These are phyloP conservation scores for Austroboletus novae-zelandiae DNA, from an alignment of 1,284 basidiomycete species.

Conservation along the genomic window DNA sequence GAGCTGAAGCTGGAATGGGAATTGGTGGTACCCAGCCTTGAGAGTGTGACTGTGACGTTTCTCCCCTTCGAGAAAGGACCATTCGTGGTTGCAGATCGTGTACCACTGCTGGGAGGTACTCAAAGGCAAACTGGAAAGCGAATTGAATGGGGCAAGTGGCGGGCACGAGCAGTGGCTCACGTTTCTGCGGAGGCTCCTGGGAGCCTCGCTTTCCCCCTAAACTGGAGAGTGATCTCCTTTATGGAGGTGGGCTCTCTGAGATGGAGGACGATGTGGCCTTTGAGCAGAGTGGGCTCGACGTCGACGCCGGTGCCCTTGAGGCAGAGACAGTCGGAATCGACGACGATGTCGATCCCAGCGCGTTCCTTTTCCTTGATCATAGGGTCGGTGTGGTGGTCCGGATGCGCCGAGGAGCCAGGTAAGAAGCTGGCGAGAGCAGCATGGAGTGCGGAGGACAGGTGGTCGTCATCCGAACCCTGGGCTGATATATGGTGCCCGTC, in stretches of 20 bases:
- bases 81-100: conserved; percentile 76
- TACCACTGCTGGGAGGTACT: conserved; percentile 57
- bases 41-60: conserved; percentile 80
- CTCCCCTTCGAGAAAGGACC: conserved; percentile 84
- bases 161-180: conserved; percentile 42
- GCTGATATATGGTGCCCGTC: conserved; percentile 22
- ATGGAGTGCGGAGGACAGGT: conserved; percentile 28
- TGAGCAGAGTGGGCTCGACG: conserved; percentile 74
- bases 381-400: conserved; percentile 32
- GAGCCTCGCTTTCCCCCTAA: conserved; percentile 79
- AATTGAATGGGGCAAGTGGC: too few species aligned
- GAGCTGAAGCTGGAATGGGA: conserved; percentile 84
- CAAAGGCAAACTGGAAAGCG: conserved; percentile 36
- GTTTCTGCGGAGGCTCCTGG: conserved; percentile 60
- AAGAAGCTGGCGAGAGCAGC: conserved; percentile 24
- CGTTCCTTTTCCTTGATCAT: conserved; percentile 48
- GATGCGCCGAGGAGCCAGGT: conserved; percentile 24
- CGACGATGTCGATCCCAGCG: conserved; percentile 68
- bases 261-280: conserved; percentile 76
- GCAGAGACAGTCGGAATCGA: conserved; percentile 67
- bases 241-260: conserved; percentile 81
- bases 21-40: conserved; percentile 84
- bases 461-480: conserved; percentile 23
- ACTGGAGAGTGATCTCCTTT: conserved; percentile 82
- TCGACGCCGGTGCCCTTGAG: conserved; percentile 82